Evolutionary conservation across 352 stramenopile genomes (phyloP).

Genomic region (Pythium monospermum): DNA sequence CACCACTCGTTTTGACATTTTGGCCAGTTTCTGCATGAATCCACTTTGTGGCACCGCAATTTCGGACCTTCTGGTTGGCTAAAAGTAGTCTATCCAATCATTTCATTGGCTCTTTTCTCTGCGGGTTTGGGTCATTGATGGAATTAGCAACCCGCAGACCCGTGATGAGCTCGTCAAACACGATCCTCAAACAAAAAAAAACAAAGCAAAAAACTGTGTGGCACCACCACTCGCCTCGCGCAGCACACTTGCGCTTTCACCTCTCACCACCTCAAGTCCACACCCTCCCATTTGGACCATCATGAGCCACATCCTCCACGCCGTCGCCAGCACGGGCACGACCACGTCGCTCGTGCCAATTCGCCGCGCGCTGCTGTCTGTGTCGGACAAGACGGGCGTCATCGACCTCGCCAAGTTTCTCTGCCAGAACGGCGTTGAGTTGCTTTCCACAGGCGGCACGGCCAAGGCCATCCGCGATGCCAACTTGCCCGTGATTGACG

Average conservation of each 20-base stretch:
- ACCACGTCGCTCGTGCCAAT: conserved; percentile 88
- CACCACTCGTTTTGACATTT: conserved; percentile 13
- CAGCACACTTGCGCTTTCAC: conserved; percentile 2
- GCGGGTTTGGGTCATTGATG: not conserved
- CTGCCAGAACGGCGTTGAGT: conserved; percentile 89
- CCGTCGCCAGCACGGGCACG: conserved; percentile 50
- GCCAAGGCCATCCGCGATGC: conserved; percentile 95
- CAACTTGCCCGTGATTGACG: conserved; percentile 93
- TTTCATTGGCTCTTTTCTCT: not conserved
- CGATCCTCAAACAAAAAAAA: no score
- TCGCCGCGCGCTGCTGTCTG: conserved; percentile 95
- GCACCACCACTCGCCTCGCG: not conserved
- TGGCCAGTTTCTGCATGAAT: not conserved
- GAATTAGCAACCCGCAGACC: no score
- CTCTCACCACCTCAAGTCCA: not conserved
- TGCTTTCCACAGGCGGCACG: conserved; percentile 98
- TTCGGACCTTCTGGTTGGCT: not conserved
- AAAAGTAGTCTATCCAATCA: not conserved
- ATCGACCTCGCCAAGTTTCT: conserved; percentile 96
- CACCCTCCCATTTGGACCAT: not conserved
- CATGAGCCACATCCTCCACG: conserved; percentile 84
- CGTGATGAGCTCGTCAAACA: no score
- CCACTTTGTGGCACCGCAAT: not conserved
- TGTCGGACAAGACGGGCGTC: conserved; percentile 99
- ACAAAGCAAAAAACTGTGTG: not conserved